Percentiles rank a stretch among this genome's conserved stretches.
phyloP scores from a whole-genome alignment of 2,329 filamentous ascomycete species.

The Scedosporium apiospermum region DNA sequence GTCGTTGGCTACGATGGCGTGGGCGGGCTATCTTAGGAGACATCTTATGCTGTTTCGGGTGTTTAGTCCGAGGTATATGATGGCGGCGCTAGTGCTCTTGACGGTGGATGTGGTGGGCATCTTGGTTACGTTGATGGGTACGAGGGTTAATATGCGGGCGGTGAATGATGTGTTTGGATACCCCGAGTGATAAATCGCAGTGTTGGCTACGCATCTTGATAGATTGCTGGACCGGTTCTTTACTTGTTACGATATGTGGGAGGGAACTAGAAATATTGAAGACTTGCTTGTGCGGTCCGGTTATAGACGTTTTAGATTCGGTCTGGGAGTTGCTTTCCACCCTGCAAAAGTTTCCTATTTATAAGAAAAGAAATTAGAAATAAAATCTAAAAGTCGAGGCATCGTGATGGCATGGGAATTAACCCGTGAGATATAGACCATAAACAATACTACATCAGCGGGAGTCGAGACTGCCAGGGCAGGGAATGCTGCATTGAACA shows the following conservation, averaged over 20 bases:
- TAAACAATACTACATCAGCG: too few relatives aligned
- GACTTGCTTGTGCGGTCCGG: not conserved
- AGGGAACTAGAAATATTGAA: not conserved
- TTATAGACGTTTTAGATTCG: not conserved
- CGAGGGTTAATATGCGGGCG: slow-evolving; percentile 67
- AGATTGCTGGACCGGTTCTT: not conserved
- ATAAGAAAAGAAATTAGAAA: not conserved
- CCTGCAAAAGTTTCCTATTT: not conserved
- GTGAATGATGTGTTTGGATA: slow-evolving; percentile 86
- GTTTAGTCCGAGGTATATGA: slow-evolving; percentile 85
- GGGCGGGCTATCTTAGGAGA: slow-evolving; percentile 77
- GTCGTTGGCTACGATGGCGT: slow-evolving; percentile 77
- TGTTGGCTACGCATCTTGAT: not conserved
- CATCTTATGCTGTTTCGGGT: slow-evolving; percentile 97
- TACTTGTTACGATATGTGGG: not conserved
- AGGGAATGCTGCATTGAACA: too few relatives aligned
- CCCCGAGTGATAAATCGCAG: slow-evolving; percentile 32
- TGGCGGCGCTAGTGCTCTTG: slow-evolving; percentile 60
- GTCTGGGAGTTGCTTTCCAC: not conserved
- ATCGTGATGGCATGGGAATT: not conserved
- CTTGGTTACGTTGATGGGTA: slow-evolving; percentile 60
- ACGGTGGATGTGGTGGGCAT: slow-evolving; percentile 70
- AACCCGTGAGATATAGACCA: too few relatives aligned
- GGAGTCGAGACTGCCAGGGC: not conserved
- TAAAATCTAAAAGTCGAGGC: not conserved